Percentiles rank a stretch among this genome's conserved stretches.
phyloP scores from a whole-genome alignment of 768 basidiomycete species.

The Serendipita indica region DNA sequence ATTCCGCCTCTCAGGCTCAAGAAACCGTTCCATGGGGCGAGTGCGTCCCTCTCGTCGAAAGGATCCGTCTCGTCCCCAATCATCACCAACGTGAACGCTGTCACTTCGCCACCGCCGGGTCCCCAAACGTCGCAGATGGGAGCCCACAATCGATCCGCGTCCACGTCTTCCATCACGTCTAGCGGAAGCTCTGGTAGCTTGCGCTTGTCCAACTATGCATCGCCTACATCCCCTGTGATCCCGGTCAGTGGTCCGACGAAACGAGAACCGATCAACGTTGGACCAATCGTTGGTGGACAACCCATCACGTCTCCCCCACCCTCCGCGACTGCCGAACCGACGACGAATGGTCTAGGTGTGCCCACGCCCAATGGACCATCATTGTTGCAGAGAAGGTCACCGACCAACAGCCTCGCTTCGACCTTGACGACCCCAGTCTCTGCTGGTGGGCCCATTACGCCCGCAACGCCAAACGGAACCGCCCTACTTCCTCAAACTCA shows the following conservation, averaged over 20 bases:
- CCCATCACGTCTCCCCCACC: neutral
- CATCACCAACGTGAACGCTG: neutral
- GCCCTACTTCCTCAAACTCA: too few species aligned
- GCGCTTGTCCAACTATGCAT: neutral
- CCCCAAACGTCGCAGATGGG: neutral
- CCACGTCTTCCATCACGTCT: neutral
- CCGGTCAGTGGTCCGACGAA: neutral
- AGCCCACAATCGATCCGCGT: neutral
- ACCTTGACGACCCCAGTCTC: neutral
- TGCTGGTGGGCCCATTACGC: neutral
- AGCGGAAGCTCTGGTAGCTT: neutral
- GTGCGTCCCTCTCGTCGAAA: neutral
- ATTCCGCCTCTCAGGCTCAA: slow-evolving; percentile 4
- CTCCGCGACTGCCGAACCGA: neutral
- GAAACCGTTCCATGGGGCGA: neutral
- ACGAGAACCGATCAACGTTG: neutral
- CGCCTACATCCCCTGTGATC: neutral
- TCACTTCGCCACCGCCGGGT: neutral
- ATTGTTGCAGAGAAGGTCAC: slow-evolving; percentile 1
- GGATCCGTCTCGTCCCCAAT: neutral
- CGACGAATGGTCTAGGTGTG: neutral
- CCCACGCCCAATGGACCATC: neutral
- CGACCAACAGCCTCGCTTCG: neutral
- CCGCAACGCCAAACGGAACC: neutral
- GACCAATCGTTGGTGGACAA: slow-evolving; percentile 6